phyloP scores from a whole-genome alignment of 2,329 filamentous ascomycete species.

The Aspergillus ruber region DNA sequence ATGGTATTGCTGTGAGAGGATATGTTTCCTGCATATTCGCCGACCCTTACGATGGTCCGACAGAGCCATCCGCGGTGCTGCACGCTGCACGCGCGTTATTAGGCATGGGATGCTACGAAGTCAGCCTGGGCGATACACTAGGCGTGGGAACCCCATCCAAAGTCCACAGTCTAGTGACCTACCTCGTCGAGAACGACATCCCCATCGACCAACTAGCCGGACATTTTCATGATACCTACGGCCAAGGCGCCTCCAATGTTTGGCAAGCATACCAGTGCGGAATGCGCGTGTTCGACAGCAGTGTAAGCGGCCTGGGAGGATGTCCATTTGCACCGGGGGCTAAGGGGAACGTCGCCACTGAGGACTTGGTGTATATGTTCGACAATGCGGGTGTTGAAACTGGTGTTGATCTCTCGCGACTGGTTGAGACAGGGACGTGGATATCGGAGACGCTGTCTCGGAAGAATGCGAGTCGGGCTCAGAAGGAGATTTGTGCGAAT shows the following conservation, averaged over 20 bases:
- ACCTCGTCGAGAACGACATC: constrained; percentile 43
- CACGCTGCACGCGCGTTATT: constrained; percentile 55
- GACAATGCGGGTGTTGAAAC: constrained; percentile 60
- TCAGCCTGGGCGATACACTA: constrained; percentile 83
- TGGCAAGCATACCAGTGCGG: constrained; percentile 71
- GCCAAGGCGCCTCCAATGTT: constrained; percentile 76
- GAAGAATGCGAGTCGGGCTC: no score
- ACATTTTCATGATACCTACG: constrained; percentile 87
- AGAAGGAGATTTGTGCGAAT: no score
- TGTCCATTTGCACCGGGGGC: constrained; percentile 82
- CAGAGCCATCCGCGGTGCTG: constrained; percentile 46
- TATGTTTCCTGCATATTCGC: constrained; percentile 39
- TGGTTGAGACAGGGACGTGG: constrained; percentile 66
- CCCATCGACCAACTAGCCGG: constrained; percentile 66
- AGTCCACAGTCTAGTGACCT: constrained; percentile 27
- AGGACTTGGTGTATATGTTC: constrained; percentile 71
- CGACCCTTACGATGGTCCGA: constrained; percentile 47
- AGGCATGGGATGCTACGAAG: constrained; percentile 84
- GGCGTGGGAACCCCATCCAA: constrained; percentile 66
- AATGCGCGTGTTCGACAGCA: constrained; percentile 70
- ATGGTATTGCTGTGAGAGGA: no score
- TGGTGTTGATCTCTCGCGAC: constrained; percentile 57
- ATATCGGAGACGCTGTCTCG: constrained; percentile 43
- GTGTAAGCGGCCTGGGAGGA: constrained; percentile 73
- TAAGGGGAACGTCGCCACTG: constrained; percentile 78